These are phyloP conservation scores for Vigna trinervia DNA, from an alignment of 306 rosid species.

Conservation along the genomic window DNA sequence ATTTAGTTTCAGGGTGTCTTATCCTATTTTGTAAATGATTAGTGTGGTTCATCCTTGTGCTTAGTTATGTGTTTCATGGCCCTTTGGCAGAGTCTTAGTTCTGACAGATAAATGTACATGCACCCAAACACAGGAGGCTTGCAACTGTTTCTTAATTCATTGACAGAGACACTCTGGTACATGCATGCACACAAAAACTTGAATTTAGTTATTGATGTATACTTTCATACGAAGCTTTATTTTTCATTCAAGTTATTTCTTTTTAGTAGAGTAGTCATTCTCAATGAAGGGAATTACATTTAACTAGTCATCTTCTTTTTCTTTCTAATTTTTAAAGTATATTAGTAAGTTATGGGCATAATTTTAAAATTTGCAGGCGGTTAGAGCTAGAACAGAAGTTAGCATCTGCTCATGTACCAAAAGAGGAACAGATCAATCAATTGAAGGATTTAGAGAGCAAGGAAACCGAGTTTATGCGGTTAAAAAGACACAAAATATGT, in stretches of 20 bases:
- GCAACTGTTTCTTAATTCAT: conserved; percentile 24
- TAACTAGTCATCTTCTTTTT: conserved; percentile 5
- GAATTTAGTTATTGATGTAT: not conserved
- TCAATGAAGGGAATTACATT: not conserved
- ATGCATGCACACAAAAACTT: conserved; percentile 11
- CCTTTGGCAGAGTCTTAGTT: conserved; percentile 17
- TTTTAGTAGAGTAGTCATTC: conserved; percentile 12
- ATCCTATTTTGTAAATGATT: not conserved
- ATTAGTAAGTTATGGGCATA: conserved; percentile 16
- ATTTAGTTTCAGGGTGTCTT: conserved; percentile 26
- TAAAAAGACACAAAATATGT: conserved; percentile 89
- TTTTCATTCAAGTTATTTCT: not conserved
- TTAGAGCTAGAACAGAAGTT: conserved; percentile 73
- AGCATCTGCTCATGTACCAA: conserved; percentile 73
- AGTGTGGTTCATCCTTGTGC: not conserved
- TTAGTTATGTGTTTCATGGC: conserved; percentile 28
- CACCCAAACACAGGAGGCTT: not conserved
- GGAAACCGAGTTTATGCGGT: conserved; percentile 84
- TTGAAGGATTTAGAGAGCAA: conserved; percentile 86
- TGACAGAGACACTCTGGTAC: not conserved
- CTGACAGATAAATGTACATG: not conserved
- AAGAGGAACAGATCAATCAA: conserved; percentile 80
- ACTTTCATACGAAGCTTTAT: conserved; percentile 20
- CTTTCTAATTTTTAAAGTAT: not conserved
- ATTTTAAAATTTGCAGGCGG: conserved; percentile 65